These are phyloP conservation scores for Bjerkandera adusta DNA, from an alignment of 1,284 basidiomycete species.

Conservation along the genomic window DNA sequence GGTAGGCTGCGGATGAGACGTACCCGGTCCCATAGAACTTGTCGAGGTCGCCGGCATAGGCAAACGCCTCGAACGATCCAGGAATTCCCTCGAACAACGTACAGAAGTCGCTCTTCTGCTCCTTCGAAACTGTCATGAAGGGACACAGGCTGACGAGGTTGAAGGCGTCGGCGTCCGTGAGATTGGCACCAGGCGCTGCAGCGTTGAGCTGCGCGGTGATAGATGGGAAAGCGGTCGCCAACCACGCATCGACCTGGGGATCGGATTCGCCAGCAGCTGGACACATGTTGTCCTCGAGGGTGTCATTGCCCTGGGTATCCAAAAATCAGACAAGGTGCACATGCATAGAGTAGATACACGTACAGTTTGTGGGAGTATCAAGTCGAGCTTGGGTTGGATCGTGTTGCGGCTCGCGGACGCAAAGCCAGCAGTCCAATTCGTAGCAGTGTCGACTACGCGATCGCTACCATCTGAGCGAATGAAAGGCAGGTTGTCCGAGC, in stretches of 20 bases:
- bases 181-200: constrained; percentile 58
- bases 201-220: constrained; percentile 64
- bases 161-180: constrained; percentile 55
- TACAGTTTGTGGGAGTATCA: constrained; percentile 39
- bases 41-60: constrained; percentile 71
- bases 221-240: constrained; percentile 49
- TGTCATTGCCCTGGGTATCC: constrained; percentile 57
- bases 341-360: too few relatives aligned
- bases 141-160: constrained; percentile 74
- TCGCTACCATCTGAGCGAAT: constrained; percentile 59
- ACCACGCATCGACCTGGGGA: constrained; percentile 49
- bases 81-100: constrained; percentile 48
- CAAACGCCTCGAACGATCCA: constrained; percentile 59
- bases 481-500: constrained; percentile 51
- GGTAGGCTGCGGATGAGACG: neutral
- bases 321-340: neutral
- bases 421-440: constrained; percentile 71
- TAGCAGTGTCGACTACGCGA: constrained; percentile 66
- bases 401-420: constrained; percentile 27
- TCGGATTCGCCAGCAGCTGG: constrained; percentile 51
- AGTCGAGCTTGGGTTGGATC: constrained; percentile 40
- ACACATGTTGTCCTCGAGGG: constrained; percentile 71
- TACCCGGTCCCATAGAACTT: constrained; percentile 79
- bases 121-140: constrained; percentile 65
- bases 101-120: constrained; percentile 67